Evolutionary conservation across 345 rosid species (phyloP), one percentile per base, ranked within the genome.

Genomic region (Moringa oleifera): DNA sequence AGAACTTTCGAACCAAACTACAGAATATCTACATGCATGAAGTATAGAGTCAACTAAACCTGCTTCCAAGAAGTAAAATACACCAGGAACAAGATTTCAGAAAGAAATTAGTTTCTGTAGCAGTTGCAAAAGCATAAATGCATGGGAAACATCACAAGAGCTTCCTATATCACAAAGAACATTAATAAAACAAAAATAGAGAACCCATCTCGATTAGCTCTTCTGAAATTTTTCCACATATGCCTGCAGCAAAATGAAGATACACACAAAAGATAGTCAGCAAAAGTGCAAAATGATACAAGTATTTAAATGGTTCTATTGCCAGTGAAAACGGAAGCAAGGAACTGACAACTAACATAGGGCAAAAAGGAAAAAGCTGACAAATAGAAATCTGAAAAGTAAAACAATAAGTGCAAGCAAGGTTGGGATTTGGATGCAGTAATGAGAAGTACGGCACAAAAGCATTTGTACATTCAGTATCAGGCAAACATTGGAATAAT

Each of bases 151-250:
- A 47, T 53, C 51, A 18, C 7, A 23, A 41, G 12, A 20, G 66
- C 71, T 59, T 60, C 50, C 47, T 24, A 61, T 66, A 11, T 51
- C 23, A 63, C 33, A 33, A 41, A 9, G 66, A 25, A 56, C 47
- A 61, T 5, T 20, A 41, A 58, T 31, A n/a, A 20, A 23, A 58
- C 19, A 23, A 31, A 50, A 58, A 45, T 18, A 45, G 58, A 21
- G 28, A 56, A n/a, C 25, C 70, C 68, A 17, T 62, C 77, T 73
- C 74, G 57, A 72, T 77, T 67, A 70, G 66, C 73, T 77, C 76
- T 83, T 80, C 71, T 74, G 79, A 62, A 71, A 64, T 66, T 83
- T 83, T 63, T 80, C 84, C 69, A 80, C 81, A 24, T 83, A 80
- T 0, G 84, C 87, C 87, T 83, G 87, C 79, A 71, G 51, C 25